These are phyloP conservation scores for Spizellomyces punctatus DNA, from an alignment of 192 early-diverging fungal genomes.

Conservation along the genomic window DNA sequence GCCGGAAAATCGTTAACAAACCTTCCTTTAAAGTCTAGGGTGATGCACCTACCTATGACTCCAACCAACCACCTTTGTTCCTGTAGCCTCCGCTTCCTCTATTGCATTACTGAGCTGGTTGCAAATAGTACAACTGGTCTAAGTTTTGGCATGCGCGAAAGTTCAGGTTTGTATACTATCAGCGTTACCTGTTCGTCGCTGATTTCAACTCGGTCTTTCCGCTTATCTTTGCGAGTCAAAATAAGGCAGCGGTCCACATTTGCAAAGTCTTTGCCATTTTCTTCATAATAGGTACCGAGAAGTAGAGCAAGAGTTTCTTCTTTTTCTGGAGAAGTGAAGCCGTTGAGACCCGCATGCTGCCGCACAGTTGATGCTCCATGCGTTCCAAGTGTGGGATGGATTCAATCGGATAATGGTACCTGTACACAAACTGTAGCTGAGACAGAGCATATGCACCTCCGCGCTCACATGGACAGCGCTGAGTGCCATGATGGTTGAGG, in stretches of 20 bases:
- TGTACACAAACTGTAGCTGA: constrained; percentile 29
- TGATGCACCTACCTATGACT: constrained; percentile 32
- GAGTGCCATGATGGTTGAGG: constrained; percentile 11
- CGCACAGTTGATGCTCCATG: too few species aligned
- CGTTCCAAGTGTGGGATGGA: not conserved
- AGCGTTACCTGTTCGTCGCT: constrained; percentile 30
- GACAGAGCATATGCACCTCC: constrained; percentile 24
- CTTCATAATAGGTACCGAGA: constrained; percentile 27
- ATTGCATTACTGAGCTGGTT: constrained; percentile 40
- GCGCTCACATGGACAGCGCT: constrained; percentile 15
- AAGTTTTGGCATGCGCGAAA: not conserved
- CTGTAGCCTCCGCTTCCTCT: constrained; percentile 33
- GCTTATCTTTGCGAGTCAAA: constrained; percentile 49
- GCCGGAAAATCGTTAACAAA: not conserved
- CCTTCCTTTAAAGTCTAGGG: not conserved
- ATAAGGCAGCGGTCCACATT: constrained; percentile 38
- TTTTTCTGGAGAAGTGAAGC: constrained; percentile 28
- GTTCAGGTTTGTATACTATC: too few species aligned
- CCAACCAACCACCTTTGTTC: constrained; percentile 45
- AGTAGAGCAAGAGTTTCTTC: constrained; percentile 46
- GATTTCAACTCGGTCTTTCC: constrained; percentile 50
- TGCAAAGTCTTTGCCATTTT: constrained; percentile 16
- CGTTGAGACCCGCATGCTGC: too few species aligned
- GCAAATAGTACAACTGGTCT: not conserved
- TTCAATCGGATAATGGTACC: constrained; percentile 1